A percentile compares a stretch with the other conserved stretches of the same genome.
Evolutionary conservation across 2,329 filamentous ascomycete genomes (phyloP).

Genomic region (Paramyrothecium roridum): DNA sequence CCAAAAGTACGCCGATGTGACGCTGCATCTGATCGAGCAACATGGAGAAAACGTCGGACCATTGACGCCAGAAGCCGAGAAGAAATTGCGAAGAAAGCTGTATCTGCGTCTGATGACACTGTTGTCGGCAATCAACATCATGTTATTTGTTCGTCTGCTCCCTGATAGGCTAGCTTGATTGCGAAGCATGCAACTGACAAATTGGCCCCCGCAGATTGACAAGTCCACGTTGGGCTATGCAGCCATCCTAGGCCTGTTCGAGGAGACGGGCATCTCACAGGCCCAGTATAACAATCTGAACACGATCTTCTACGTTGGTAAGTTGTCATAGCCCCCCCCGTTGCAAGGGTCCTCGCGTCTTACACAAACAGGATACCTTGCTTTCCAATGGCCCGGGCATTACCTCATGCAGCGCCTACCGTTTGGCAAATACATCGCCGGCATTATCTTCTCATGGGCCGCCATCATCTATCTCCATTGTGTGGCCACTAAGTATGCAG

Average conservation of each 20-base stretch:
- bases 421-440: conserved; percentile 31
- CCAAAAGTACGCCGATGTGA: conserved; percentile 30
- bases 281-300: conserved; percentile 36
- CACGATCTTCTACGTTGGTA: conserved; percentile 39
- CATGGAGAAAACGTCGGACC: conserved; percentile 25
- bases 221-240: conserved; percentile 37
- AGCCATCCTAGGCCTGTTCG: conserved; percentile 36
- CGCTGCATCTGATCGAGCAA: conserved; percentile 28
- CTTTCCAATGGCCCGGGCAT: conserved; percentile 32
- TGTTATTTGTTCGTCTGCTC: conserved; percentile 27
- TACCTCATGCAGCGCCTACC: conserved; percentile 36
- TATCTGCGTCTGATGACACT: conserved; percentile 27
- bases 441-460: conserved; percentile 29
- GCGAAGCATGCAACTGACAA: neutral
- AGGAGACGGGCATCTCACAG: conserved; percentile 33
- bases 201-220: conserved; percentile 24
- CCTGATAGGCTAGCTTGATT: neutral
- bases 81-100: conserved; percentile 26
- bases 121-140: conserved; percentile 28
- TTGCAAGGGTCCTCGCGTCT: no score
- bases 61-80: conserved; percentile 27
- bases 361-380: conserved; percentile 25
- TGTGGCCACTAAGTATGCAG: conserved; percentile 28
- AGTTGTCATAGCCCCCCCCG: conserved; percentile 2
- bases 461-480: conserved; percentile 34